These are phyloP conservation scores for Aspergillus flavus DNA, from an alignment of 2,329 filamentous ascomycete genomes.

Conservation along the genomic window DNA sequence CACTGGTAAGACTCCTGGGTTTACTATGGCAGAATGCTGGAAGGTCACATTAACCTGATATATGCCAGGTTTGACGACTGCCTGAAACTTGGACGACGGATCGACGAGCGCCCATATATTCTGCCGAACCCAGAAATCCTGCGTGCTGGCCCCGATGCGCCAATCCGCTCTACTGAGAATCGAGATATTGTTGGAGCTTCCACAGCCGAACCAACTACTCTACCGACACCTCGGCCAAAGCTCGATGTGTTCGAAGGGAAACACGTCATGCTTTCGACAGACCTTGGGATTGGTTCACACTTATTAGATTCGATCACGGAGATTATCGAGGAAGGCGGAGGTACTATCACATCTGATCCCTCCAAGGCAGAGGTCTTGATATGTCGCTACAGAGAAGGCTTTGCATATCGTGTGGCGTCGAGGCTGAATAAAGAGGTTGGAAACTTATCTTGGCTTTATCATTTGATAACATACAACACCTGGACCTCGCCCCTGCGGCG, in stretches of 20 bases:
- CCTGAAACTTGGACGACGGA: slow-evolving; percentile 86
- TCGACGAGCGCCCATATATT: slow-evolving; percentile 83
- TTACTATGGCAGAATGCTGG: neutral
- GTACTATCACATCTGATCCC: slow-evolving; percentile 65
- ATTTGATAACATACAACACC: slow-evolving; percentile 82
- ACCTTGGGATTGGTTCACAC: slow-evolving; percentile 70
- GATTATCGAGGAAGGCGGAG: slow-evolving; percentile 73
- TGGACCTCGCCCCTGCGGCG: slow-evolving; percentile 85
- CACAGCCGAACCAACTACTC: slow-evolving; percentile 50
- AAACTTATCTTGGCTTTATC: slow-evolving; percentile 91
- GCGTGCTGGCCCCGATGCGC: slow-evolving; percentile 58
- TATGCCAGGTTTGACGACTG: slow-evolving; percentile 86
- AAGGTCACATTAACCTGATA: neutral
- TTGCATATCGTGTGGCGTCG: slow-evolving; percentile 75
- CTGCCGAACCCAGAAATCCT: slow-evolving; percentile 86
- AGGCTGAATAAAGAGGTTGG: slow-evolving; percentile 80
- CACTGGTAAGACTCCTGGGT: slow-evolving; percentile 68
- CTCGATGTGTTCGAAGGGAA: slow-evolving; percentile 76
- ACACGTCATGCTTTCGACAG: slow-evolving; percentile 73
- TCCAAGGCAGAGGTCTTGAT: slow-evolving; percentile 79
- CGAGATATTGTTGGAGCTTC: slow-evolving; percentile 69
- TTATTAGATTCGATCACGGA: slow-evolving; percentile 68
- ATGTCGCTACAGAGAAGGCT: slow-evolving; percentile 81
- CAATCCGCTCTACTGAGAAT: slow-evolving; percentile 59
- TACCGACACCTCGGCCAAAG: slow-evolving; percentile 49